Evolutionary conservation across 805 yeast genomes (phyloP).

Genomic region (Zygoascus ofunaensis): DNA sequence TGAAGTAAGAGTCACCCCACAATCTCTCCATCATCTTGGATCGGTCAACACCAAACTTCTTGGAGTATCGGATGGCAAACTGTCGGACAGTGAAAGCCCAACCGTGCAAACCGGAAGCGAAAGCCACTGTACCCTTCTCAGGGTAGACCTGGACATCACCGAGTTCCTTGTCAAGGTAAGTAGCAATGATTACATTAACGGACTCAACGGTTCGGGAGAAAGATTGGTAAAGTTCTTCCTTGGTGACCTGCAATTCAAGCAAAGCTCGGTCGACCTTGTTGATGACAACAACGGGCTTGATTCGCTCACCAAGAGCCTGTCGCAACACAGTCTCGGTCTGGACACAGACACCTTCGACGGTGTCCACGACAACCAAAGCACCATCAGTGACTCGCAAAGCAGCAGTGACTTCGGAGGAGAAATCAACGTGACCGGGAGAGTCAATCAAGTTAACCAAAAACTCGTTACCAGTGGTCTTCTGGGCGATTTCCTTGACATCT

Average conservation of each 20-base stretch:
- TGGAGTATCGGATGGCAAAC: conserved; percentile 95
- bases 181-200: conserved; percentile 95
- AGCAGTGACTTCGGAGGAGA: conserved; percentile 99
- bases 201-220: conserved; percentile 98
- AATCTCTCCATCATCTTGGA: conserved; percentile 96
- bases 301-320: conserved; percentile 98
- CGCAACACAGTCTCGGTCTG: conserved; percentile 99
- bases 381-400: conserved; percentile 99
- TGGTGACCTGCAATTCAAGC: conserved; percentile 95
- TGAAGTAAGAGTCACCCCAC: conserved; percentile 99
- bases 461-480: conserved; percentile 83
- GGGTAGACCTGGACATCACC: conserved; percentile 99
- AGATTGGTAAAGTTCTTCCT: conserved; percentile 98
- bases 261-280: conserved; percentile 99
- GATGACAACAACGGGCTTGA: conserved; percentile 96
- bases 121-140: conserved; percentile 97
- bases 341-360: conserved; percentile 99
- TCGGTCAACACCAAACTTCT: conserved; percentile 99
- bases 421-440: conserved; percentile 99
- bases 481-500: conserved; percentile 80
- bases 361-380: conserved; percentile 98
- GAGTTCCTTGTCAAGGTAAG: conserved; percentile 79
- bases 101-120: conserved; percentile 99
- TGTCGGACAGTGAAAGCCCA: conserved; percentile 99
- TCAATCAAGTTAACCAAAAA: conserved; percentile 97